phyloP scores from a whole-genome alignment of 305 asterid genomes.

The Galium porrigens region DNA sequence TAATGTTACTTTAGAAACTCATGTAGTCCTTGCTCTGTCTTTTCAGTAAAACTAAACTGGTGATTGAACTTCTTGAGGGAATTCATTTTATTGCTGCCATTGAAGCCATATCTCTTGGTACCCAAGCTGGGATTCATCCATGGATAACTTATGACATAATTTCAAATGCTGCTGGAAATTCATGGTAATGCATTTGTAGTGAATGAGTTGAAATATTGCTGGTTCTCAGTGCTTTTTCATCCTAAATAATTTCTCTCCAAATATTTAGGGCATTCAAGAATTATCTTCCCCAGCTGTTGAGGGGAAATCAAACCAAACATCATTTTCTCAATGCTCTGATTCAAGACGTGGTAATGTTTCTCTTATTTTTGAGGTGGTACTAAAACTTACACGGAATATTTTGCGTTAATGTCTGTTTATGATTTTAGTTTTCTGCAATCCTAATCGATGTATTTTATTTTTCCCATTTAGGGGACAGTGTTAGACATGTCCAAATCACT shows the following conservation, averaged over 20 bases:
- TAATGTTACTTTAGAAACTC: neutral
- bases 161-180: constrained; percentile 93
- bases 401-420: neutral
- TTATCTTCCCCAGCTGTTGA: constrained; percentile 52
- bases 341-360: constrained; percentile 53
- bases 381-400: neutral
- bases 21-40: constrained; percentile 13
- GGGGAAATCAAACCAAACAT: constrained; percentile 38
- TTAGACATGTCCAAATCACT: constrained; percentile 60
- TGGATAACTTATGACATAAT: constrained; percentile 76
- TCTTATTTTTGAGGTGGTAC: neutral
- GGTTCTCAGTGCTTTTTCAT: constrained; percentile 4
- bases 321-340: constrained; percentile 39
- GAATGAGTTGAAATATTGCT: neutral
- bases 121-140: constrained; percentile 84
- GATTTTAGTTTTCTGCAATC: constrained; percentile 9
- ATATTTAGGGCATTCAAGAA: constrained; percentile 75
- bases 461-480: constrained; percentile 42
- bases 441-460: constrained; percentile 17
- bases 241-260: constrained; percentile 10
- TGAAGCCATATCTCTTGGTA: constrained; percentile 84
- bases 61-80: constrained; percentile 89
- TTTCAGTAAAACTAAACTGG: constrained; percentile 72
- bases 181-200: constrained; percentile 38
- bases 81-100: constrained; percentile 80